Evolutionary conservation across 164 flowering plant species (phyloP), one percentile per base, ranked within the genome.

Genomic region (Stephania japonica): DNA sequence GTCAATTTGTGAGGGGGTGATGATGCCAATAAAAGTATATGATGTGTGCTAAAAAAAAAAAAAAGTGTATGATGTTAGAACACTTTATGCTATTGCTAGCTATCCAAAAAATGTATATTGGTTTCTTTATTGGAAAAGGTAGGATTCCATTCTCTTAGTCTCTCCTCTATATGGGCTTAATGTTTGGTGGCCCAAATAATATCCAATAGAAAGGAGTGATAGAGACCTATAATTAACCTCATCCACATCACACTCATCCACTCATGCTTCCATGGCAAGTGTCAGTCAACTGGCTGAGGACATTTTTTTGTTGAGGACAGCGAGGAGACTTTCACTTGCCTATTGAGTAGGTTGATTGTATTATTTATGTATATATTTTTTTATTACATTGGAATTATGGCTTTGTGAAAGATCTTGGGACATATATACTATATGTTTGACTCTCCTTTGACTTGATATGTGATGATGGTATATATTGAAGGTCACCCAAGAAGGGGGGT

Each of bases 31-130:
- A 32, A 24, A 23, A n/a, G n/a, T n/a, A n/a, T n/a, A n/a, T n/a
- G n/a, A n/a, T n/a, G n/a, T n/a, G n/a, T n/a, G n/a, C n/a, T n/a
- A n/a, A n/a, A n/a, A n/a, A n/a, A n/a, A n/a, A n/a, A n/a, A 16
- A 0, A 0, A 56, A 56, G 62, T n/a, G 16, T 56, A 56, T 56
- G 19, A 56, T 56, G 62, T 56, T 5, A 50, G 24, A 21, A 70
- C 14, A 70, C 63, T 70, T 50, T 70, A 70, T 53, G 56, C 65
- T 32, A 53, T 53, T 53, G 56, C 65, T 32, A 53, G 72, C 43
- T 53, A 70, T 49, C 42, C 67, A 38, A 63, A 23, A 10, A 7
- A 43, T 56, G 27, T 42, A 70, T 70, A 26, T 53, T 27, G 43
- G 41, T 26, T 5, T 12, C 61, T 70, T 70, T 19, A 42, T 63